Percentiles rank a stretch among this genome's conserved stretches.
Evolutionary conservation across 768 basidiomycete genomes (phyloP).

Genomic region (Plicaturopsis crispa): DNA sequence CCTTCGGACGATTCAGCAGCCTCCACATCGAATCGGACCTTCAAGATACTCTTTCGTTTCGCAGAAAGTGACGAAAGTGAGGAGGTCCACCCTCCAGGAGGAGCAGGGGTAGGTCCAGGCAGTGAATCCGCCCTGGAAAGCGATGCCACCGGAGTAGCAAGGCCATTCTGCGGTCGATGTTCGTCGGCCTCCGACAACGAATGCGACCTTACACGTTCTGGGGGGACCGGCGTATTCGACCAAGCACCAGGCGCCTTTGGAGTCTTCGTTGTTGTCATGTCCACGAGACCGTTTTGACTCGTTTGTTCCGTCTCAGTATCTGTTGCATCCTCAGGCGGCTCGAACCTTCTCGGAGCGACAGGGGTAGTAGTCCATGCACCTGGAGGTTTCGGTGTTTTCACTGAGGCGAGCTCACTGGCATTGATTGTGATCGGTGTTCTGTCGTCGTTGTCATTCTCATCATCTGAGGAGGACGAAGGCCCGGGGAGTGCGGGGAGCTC

Average conservation of each 20-base stretch:
- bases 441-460: constrained; percentile 18
- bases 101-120: constrained; percentile 52
- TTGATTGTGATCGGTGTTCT: no score
- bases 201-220: constrained; percentile 7
- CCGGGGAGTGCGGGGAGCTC: constrained; percentile 62
- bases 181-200: constrained; percentile 12
- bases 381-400: constrained; percentile 39
- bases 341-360: constrained; percentile 19
- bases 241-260: constrained; percentile 39
- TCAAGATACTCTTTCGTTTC: constrained; percentile 48
- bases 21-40: constrained; percentile 65
- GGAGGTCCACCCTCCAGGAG: constrained; percentile 67
- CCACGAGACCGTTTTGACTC: background rate
- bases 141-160: constrained; percentile 41
- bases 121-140: constrained; percentile 40
- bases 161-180: constrained; percentile 21
- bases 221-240: constrained; percentile 19
- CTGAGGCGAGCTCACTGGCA: constrained; percentile 20
- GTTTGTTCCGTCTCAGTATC: no score
- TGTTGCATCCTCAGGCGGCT: no score
- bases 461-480: constrained; percentile 40
- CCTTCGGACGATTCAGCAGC: no score
- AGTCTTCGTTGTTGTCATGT: constrained; percentile 23
- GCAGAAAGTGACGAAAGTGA: constrained; percentile 44
- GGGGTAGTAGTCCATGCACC: constrained; percentile 39